Evolutionary conservation across 2,329 filamentous ascomycete genomes (phyloP).

Genomic region (Arthrobotrys conoides): DNA sequence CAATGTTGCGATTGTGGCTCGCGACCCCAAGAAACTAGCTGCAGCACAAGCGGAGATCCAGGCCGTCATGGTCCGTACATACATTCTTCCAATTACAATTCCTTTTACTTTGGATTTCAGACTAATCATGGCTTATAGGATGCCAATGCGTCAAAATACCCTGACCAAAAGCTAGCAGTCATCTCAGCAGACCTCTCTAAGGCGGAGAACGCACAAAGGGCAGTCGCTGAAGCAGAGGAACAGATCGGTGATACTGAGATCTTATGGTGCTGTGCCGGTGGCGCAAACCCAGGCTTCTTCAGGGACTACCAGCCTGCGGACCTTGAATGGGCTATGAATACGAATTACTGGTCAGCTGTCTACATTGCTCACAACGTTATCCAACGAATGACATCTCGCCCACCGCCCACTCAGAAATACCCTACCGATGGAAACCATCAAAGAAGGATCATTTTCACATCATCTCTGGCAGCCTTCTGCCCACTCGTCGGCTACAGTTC

Average conservation of each 20-base stretch:
- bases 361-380: conserved; percentile 67
- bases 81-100: neutral
- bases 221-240: conserved; percentile 32
- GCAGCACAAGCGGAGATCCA: conserved; percentile 77
- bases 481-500: conserved; percentile 84
- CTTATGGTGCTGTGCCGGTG: conserved; percentile 86
- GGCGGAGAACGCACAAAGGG: conserved; percentile 73
- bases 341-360: conserved; percentile 68
- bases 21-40: conserved; percentile 81
- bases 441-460: conserved; percentile 89
- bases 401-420: conserved; percentile 67
- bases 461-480: conserved; percentile 81
- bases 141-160: conserved; percentile 73
- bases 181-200: conserved; percentile 86
- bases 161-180: conserved; percentile 82
- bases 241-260: conserved; percentile 77
- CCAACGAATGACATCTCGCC: conserved; percentile 66
- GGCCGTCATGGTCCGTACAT: conserved; percentile 67
- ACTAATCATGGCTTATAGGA: conserved; percentile 10
- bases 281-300: conserved; percentile 65
- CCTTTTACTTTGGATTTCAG: neutral
- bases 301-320: conserved; percentile 66
- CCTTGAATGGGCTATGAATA: conserved; percentile 67
- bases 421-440: conserved; percentile 63
- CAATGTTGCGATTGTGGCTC: conserved; percentile 86